Conservation (phyloP, 306 rosid genomes). For the Acmispon strigosus region DNA sequence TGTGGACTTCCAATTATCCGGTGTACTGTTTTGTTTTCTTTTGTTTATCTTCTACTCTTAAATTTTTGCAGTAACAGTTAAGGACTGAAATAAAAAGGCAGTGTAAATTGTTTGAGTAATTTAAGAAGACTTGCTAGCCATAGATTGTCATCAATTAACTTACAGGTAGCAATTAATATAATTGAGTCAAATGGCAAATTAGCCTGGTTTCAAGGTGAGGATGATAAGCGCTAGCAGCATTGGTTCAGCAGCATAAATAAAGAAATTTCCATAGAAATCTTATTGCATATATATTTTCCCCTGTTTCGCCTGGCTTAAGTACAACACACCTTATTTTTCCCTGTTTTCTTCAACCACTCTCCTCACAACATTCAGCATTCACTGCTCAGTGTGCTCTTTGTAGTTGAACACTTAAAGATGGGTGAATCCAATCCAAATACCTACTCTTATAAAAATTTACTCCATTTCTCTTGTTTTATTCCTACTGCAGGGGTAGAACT, state of each 20-base stretch:
- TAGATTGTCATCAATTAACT: background rate
- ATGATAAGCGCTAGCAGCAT: background rate
- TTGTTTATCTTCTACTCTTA: too few species aligned
- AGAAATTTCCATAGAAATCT: background rate
- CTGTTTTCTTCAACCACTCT: background rate
- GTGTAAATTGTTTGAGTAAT: background rate
- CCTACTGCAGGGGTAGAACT: constrained; percentile 54
- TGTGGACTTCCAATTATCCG: background rate
- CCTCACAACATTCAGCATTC: background rate
- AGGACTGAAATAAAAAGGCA: background rate
- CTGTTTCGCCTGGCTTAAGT: background rate
- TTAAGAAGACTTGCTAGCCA: background rate
- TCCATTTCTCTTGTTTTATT: constrained; percentile 12
- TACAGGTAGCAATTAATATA: background rate
- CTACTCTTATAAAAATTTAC: background rate
- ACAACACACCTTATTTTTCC: background rate
- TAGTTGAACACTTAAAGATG: background rate
- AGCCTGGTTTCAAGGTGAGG: background rate
- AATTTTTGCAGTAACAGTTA: background rate
- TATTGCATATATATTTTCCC: background rate
- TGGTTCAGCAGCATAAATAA: background rate
- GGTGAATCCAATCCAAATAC: background rate
- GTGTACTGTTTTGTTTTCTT: background rate
- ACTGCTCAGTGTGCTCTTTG: background rate
- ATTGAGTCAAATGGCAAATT: constrained; percentile 1